Conservation (phyloP, 1,284 basidiomycete species). For the Cutaneotrichosporon dermatis region DNA sequence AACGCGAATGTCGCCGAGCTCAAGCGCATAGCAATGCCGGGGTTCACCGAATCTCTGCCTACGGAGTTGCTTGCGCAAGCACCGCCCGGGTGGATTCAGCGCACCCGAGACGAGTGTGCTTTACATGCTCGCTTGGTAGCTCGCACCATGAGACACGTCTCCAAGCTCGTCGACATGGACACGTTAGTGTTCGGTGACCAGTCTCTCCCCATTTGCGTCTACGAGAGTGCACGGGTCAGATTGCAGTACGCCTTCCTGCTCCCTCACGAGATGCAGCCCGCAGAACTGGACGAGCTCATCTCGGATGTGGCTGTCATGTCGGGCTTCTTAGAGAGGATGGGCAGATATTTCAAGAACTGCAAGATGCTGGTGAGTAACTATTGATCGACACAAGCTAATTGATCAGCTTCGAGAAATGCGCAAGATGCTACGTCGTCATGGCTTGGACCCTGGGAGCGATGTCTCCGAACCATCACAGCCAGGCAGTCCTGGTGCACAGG, state of each 20-base stretch:
- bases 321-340: conserved; percentile 8
- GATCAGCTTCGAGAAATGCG: conserved; percentile 18
- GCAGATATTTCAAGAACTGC: conserved; percentile 7
- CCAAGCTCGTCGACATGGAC: conserved; percentile 17
- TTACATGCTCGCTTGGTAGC: conserved; percentile 14
- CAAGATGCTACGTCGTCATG: conserved; percentile 18
- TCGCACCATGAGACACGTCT: conserved; percentile 10
- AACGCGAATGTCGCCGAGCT: conserved; percentile 20
- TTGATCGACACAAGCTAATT: not conserved
- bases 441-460: conserved; percentile 9
- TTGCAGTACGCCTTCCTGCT: conserved; percentile 21
- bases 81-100: conserved; percentile 17
- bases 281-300: conserved; percentile 14
- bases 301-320: conserved; percentile 15
- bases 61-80: conserved; percentile 7
- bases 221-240: conserved; percentile 19
- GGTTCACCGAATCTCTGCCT: conserved; percentile 17
- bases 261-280: conserved; percentile 7
- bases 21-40: conserved; percentile 18
- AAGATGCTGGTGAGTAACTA: conserved; percentile 7
- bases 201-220: conserved; percentile 20
- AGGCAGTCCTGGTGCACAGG: conserved; percentile 7
- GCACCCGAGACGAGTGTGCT: conserved; percentile 11
- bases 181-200: conserved; percentile 17
- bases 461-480: conserved; percentile 13